Base-by-base conservation (phyloP, 2,329 filamentous ascomycete species). In the Tolypocladium ovalisporum region DNA sequence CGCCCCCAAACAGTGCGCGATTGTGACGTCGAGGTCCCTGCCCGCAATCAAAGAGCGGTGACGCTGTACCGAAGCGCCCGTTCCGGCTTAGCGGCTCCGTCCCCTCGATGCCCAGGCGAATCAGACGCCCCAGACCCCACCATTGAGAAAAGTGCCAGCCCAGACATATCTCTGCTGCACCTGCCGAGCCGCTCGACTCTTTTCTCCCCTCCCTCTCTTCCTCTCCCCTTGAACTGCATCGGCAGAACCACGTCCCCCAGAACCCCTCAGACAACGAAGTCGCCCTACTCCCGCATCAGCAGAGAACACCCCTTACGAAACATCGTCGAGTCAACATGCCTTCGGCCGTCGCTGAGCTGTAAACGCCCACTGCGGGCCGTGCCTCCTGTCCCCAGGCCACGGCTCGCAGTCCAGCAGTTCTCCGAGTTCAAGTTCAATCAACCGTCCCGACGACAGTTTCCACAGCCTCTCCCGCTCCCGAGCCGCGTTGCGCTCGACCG, bases 341-440 rank as follows among this genome's bases (percentile, higher is more conserved):
- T 83, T 84, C 80, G 85, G 85, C 86, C 80, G 79, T 88, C 86
- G 86, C 85, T 89, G 87, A 87, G 88, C 89, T 93, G 87, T 95
- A 91, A 92, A 90, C 83, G 76, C 82, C 85, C 85, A 86, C 88
- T 91, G 84, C 86, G 86, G 85, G 83, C 79, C 76, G 70, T 74
- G 74, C 70, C 70, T 70, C 58, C 56, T 66, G 32, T 54, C 47
- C 68, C 71, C 69, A 72, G 60, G 66, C 64, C 68, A 62, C 80
- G 82, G 83, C 82, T 82, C 82, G 85, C 83, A 91, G 89, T 90
- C 87, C 87, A 85, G 84, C 87, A 90, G 88, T 86, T 87, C 86
- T 85, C 78, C 84, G 87, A 90, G 80, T 79, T 81, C 76, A 71
- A 90, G 80, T 79, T 81, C 76, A 71, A 67, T 61, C 61, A 63